Conservation (phyloP, 2,329 filamentous ascomycete genomes). For the Rugonectria rugulosa region DNA sequence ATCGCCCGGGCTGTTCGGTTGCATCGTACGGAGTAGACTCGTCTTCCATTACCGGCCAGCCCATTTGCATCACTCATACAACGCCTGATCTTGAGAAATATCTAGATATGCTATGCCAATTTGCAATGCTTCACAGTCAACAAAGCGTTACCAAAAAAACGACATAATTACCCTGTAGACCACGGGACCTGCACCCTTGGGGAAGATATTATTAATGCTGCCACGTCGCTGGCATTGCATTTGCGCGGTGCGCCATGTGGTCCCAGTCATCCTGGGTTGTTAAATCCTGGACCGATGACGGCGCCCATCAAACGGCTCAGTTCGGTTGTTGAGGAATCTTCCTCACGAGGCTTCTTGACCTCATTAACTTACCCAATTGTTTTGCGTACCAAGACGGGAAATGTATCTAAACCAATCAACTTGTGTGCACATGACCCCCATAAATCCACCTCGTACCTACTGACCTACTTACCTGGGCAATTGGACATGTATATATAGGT, state of each 20-base stretch:
- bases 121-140: no score
- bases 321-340: neutral
- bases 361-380: neutral
- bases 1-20: slow-evolving; percentile 36
- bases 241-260: slow-evolving; percentile 24
- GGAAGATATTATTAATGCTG: slow-evolving; percentile 26
- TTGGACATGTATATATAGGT: no score
- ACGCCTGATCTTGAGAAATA: neutral
- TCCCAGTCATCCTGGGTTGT: slow-evolving; percentile 13
- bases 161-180: slow-evolving; percentile 2
- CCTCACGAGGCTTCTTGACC: neutral
- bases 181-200: slow-evolving; percentile 18
- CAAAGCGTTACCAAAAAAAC: no score
- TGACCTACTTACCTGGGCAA: no score
- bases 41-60: slow-evolving; percentile 26
- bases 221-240: slow-evolving; percentile 18
- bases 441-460: no score
- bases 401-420: no score
- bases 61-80: slow-evolving; percentile 11
- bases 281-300: slow-evolving; percentile 14
- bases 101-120: no score
- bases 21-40: slow-evolving; percentile 15
- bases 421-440: no score
- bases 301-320: slow-evolving; percentile 5
- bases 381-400: neutral